These are phyloP conservation scores for Pythium vanterpoolii DNA, from an alignment of 352 stramenopile genomes.

Conservation along the genomic window DNA sequence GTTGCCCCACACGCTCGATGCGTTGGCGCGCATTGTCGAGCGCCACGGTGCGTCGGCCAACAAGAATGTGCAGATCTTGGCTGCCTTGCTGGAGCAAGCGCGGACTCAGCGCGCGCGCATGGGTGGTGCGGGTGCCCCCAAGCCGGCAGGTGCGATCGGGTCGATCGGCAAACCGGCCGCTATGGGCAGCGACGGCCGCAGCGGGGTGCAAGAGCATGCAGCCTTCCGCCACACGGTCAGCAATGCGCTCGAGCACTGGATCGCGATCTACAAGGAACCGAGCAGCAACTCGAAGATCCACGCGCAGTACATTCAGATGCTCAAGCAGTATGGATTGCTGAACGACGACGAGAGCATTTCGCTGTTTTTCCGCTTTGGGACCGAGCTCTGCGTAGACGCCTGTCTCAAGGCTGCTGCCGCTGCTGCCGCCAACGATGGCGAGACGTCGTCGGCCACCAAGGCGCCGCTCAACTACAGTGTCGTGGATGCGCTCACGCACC, in stretches of 20 bases:
- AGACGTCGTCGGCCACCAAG: constrained; percentile 29
- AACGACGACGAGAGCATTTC: constrained; percentile 96
- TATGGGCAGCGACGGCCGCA: constrained; percentile 29
- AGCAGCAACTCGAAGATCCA: constrained; percentile 93
- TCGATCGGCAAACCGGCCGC: constrained; percentile 30
- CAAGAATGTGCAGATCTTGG: constrained; percentile 86
- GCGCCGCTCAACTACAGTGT: constrained; percentile 89
- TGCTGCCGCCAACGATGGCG: constrained; percentile 27
- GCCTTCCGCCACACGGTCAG: constrained; percentile 84
- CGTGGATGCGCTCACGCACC: constrained; percentile 95
- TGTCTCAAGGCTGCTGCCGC: constrained; percentile 88
- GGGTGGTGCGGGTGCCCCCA: constrained; percentile 16
- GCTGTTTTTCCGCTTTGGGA: constrained; percentile 96
- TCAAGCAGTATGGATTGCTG: constrained; percentile 95
- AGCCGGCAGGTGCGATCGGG: constrained; percentile 60
- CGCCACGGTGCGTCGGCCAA: constrained; percentile 71
- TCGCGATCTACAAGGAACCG: constrained; percentile 95
- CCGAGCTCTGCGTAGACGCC: constrained; percentile 96
- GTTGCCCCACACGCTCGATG: constrained; percentile 92
- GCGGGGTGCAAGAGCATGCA: constrained; percentile 65
- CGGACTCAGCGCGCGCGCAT: constrained; percentile 43
- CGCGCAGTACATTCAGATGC: constrained; percentile 95
- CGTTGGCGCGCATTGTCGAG: constrained; percentile 84
- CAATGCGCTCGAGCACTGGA: constrained; percentile 97
- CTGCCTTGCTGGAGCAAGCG: constrained; percentile 74